Base-by-base conservation (phyloP, 208 protist species). In the Wallacemonas sp. region DNA sequence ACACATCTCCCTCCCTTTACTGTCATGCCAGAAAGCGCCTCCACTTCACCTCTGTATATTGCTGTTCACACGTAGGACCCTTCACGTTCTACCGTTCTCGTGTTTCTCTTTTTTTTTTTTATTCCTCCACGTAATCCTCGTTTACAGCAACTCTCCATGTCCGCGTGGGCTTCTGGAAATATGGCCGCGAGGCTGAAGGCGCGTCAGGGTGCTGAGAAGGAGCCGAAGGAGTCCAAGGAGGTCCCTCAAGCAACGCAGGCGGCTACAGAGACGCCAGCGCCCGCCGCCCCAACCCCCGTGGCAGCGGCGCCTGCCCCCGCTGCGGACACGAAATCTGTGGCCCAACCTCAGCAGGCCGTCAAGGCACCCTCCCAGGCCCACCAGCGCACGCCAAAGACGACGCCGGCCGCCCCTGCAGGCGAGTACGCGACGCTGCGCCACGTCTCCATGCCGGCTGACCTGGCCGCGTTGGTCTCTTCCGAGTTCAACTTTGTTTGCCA, bases 131-230 rank as follows among this genome's bases (percentile, higher is more conserved):
- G 6, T 33, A 6, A 12, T 49, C 15, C 42, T 26, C 42, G n/a
- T 8, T 6, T 6, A 19, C 11, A 55, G 24, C 5, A 8, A 6
- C 6, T 19, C 14, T n/a, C 33, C 39, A 92, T 90, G 82, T 93
- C 86, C 46, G 81, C 86, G 17, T 85, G 79, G 75, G 65, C 76
- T 17, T 77, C 56, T 4, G 82, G 81, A 24, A 88, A 77, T 63
- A 69, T 79, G 47, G 80, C 72, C 1, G 70, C 75, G 21, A 86
- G 79, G 68, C 75, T 92, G 39, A 91, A 88, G 72, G 75, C 80
- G 68, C 63, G 74, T 60, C 79, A 79, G 58, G 47, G 68, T 14
- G 53, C 70, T 11, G 61, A 53, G n/a, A 65, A 58, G 45, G 61
- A 51, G 46, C 36, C 44, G 14, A 28, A 31, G 45, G 28, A 54